Percentiles rank a stretch among this genome's conserved stretches.
phyloP scores from a whole-genome alignment of 345 rosid genomes.

The Sisymbrium altissimum region DNA sequence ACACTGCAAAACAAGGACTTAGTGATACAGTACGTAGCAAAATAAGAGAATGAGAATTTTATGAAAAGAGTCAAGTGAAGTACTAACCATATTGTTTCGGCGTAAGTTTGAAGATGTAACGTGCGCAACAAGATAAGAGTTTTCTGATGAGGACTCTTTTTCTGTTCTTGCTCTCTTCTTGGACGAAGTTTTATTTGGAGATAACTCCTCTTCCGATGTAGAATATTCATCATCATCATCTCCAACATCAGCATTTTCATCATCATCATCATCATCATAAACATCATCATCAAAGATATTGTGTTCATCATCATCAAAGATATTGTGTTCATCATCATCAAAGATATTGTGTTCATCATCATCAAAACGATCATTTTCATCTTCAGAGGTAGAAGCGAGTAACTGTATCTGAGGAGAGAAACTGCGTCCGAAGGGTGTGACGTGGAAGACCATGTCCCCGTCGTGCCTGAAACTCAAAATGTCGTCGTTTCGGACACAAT shows the following conservation, averaged over 20 bases:
- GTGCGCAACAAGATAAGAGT: conserved; percentile 13
- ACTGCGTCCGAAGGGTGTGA: conserved; percentile 21
- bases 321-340: too few species aligned
- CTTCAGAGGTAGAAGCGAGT: conserved; percentile 17
- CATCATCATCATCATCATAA: neutral
- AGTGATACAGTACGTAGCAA: neutral
- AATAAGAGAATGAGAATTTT: neutral
- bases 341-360: neutral
- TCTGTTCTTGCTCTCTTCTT: conserved; percentile 17
- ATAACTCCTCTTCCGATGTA: neutral
- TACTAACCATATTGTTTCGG: conserved; percentile 1
- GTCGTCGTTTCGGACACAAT: conserved; percentile 20
- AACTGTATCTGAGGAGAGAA: conserved; percentile 13
- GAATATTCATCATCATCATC: neutral
- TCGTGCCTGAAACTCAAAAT: conserved; percentile 23
- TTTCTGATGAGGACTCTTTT: neutral
- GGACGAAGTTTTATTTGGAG: neutral
- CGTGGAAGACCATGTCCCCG: conserved; percentile 26
- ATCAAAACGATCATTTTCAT: conserved; percentile 5
- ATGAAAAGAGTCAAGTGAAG: neutral
- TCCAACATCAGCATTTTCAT: neutral
- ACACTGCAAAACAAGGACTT: neutral
- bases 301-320: too few species aligned
- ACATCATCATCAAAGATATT: neutral
- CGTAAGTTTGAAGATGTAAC: conserved; percentile 14